Base-by-base conservation (phyloP, 495 filamentous ascomycete genomes). In the Bryoglossum gracile region DNA sequence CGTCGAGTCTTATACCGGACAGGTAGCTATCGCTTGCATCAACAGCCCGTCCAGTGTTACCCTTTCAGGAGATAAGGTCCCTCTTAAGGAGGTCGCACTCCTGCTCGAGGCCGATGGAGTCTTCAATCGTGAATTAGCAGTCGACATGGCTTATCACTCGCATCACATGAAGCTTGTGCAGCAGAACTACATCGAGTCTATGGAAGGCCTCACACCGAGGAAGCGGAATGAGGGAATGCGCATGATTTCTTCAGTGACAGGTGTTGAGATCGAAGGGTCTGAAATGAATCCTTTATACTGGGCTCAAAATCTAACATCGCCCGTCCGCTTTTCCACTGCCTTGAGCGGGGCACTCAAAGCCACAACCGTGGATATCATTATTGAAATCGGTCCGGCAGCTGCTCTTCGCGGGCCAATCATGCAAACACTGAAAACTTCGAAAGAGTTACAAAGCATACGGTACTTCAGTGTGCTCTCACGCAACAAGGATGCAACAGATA, bases 351-450 rank as follows among this genome's bases (percentile, higher is more conserved):
- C 21, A 5, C 34, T 11, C 22, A 37, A 19, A 2, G 2, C 9
- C n/a, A 54, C 55, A 51, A 26, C 60, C 1, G 21, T 32, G 3
- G 32, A 60, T 40, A 54, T 72, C 0, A 54, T 84, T 4, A 39
- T 86, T 19, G 82, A 86, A 51, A 65, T 85, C 13, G 83, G 84
- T 0, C 81, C 84, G 19, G 82, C 86, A 50, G 63, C 71, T 4
- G 78, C 81, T 0, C 66, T 88, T 0, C 67, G 77, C 46, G 76
- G 75, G 0, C 80, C 82, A 1, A 59, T 83, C 26, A 74, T 71
- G 52, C 71, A 83, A 45, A 76, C 30, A 3, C 41, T 68, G 65
- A 16, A n/a, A 45, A 41, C 3, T 52, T 18, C 22, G 5, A 55
- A 14, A 77, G 8, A 13, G 8, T 22, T 13, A 17, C 18, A 53